These are phyloP conservation scores for Mycena alexandri DNA, from an alignment of 768 basidiomycete genomes.

Conservation along the genomic window DNA sequence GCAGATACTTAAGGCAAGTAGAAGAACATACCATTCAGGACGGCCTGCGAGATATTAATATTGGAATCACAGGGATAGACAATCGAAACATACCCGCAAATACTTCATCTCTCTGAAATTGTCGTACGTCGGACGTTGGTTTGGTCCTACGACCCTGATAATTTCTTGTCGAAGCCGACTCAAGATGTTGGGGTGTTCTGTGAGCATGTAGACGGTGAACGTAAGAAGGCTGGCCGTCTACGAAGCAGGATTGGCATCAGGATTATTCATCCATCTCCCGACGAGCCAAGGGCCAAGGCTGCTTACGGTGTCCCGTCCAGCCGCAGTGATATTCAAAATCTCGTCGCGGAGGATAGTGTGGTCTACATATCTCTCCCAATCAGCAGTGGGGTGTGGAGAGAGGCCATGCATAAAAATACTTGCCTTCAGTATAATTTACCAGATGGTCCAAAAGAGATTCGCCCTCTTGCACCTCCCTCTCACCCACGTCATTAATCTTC, in stretches of 20 bases:
- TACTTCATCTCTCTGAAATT: slow-evolving; percentile 71
- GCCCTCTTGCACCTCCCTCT: slow-evolving; percentile 54
- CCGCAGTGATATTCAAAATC: slow-evolving; percentile 57
- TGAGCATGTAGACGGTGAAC: slow-evolving; percentile 66
- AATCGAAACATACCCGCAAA: slow-evolving; percentile 53
- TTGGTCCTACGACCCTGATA: slow-evolving; percentile 57
- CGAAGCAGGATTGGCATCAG: background rate
- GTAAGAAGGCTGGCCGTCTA: slow-evolving; percentile 66
- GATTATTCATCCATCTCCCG: background rate
- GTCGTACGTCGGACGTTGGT: slow-evolving; percentile 63
- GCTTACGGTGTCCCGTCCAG: slow-evolving; percentile 59
- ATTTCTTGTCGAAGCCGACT: slow-evolving; percentile 65
- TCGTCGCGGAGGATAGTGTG: slow-evolving; percentile 58
- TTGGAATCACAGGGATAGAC: background rate
- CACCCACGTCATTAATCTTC: slow-evolving; percentile 43
- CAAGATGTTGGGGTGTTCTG: slow-evolving; percentile 63
- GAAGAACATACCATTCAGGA: slow-evolving; percentile 18
- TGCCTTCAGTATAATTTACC: slow-evolving; percentile 67
- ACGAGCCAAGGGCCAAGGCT: background rate
- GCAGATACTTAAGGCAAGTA: too few relatives aligned
- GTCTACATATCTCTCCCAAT: slow-evolving; percentile 44
- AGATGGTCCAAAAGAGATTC: slow-evolving; percentile 66
- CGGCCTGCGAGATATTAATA: background rate
- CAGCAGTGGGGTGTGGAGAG: too few relatives aligned
- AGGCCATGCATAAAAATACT: slow-evolving; percentile 12